A percentile compares a stretch with the other conserved stretches of the same genome.
Conservation (phyloP, 2,329 filamentous ascomycete species). For the Incumbomyces lentus region DNA sequence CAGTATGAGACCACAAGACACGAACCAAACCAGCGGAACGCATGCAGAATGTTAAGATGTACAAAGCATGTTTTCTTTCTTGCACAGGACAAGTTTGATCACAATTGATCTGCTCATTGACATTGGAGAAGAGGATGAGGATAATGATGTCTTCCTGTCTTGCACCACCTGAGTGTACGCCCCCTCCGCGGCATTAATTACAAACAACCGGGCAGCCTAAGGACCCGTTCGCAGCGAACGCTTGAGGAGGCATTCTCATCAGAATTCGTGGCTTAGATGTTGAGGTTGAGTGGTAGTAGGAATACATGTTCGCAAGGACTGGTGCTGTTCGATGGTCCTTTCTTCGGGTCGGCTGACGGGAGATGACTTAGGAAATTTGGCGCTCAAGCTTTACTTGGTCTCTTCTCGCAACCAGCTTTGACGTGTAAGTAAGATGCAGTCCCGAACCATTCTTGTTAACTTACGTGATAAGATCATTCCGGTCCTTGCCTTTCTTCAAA, state of each 20-base stretch:
- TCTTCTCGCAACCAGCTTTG: slow-evolving; percentile 23
- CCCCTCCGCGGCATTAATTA: slow-evolving; percentile 2
- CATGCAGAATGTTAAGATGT: too few relatives aligned
- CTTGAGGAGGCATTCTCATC: slow-evolving; percentile 5
- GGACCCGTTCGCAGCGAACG: slow-evolving; percentile 4
- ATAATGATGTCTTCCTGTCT: slow-evolving; percentile 4
- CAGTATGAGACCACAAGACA: too few relatives aligned
- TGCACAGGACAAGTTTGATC: neutral
- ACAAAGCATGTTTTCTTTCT: too few relatives aligned
- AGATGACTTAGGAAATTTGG: neutral
- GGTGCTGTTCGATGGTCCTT: neutral
- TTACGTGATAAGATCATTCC: slow-evolving; percentile 96
- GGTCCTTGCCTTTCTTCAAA: slow-evolving; percentile 99
- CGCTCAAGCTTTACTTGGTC: slow-evolving; percentile 20
- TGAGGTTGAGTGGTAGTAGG: slow-evolving; percentile 1
- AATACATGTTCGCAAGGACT: slow-evolving; percentile 8
- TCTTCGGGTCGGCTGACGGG: neutral
- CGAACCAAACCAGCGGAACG: too few relatives aligned
- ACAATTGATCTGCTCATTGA: neutral
- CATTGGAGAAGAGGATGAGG: slow-evolving; percentile 3
- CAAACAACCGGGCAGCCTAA: slow-evolving; percentile 2
- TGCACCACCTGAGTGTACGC: slow-evolving; percentile 1
- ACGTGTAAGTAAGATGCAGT: slow-evolving; percentile 13
- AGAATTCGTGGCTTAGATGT: slow-evolving; percentile 1
- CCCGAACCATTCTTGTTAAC: slow-evolving; percentile 28